A percentile compares a stretch with the other conserved stretches of the same genome.
Evolutionary conservation across 257 asterid species (phyloP).

Genomic region (Verbascum thapsus): DNA sequence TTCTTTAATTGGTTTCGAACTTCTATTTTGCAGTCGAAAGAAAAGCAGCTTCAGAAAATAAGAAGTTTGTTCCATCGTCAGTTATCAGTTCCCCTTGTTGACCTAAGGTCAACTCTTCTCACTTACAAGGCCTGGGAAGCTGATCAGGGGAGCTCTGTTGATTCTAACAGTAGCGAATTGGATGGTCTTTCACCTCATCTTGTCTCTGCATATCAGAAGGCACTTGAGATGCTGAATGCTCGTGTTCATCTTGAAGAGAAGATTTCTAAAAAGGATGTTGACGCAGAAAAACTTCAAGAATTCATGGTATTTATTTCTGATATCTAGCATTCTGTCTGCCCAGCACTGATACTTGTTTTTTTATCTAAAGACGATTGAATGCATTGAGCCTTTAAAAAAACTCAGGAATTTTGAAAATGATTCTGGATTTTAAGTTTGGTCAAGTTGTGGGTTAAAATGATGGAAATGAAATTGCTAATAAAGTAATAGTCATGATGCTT

Average conservation of each 20-base stretch:
- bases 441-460: slow-evolving; percentile 14
- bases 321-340: slow-evolving; percentile 24
- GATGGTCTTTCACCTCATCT: slow-evolving; percentile 73
- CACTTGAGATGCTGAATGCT: slow-evolving; percentile 71
- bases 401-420: slow-evolving; percentile 8
- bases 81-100: slow-evolving; percentile 80
- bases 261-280: slow-evolving; percentile 57
- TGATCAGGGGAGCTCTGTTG: slow-evolving; percentile 53
- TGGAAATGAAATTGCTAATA: slow-evolving; percentile 10
- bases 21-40: slow-evolving; percentile 62
- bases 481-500: slow-evolving; percentile 3
- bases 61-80: slow-evolving; percentile 83
- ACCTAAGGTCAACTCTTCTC: slow-evolving; percentile 54
- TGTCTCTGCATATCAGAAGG: slow-evolving; percentile 71
- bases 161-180: slow-evolving; percentile 44
- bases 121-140: slow-evolving; percentile 87
- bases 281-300: slow-evolving; percentile 63
- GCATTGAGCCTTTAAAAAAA: slow-evolving; percentile 11
- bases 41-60: slow-evolving; percentile 79
- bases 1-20: slow-evolving; percentile 24
- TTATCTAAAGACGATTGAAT: slow-evolving; percentile 4
- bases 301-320: slow-evolving; percentile 52
- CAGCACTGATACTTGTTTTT: neutral
- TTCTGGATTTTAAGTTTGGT: slow-evolving; percentile 2
- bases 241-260: slow-evolving; percentile 71